A percentile compares a stretch with the other conserved stretches of the same genome.
Evolutionary conservation across 805 yeast species (phyloP).

Genomic region (Tetrapisispora taiwanensis): DNA sequence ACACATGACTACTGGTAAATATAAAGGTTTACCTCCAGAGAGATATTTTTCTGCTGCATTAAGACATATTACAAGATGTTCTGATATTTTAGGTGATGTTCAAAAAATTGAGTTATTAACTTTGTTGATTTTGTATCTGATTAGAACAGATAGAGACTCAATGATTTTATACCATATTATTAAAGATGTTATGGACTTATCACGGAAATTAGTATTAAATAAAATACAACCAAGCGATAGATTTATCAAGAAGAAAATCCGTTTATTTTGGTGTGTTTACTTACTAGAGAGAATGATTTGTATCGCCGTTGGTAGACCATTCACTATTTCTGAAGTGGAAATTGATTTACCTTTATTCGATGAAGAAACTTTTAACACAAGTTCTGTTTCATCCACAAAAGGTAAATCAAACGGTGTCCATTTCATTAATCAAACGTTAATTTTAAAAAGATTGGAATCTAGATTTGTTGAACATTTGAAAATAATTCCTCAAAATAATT

Average conservation of each 20-base stretch:
- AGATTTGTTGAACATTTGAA: constrained; percentile 43
- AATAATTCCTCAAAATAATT: constrained; percentile 6
- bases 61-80: constrained; percentile 42
- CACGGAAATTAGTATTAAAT: constrained; percentile 26
- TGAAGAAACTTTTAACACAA: constrained; percentile 29
- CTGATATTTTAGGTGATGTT: constrained; percentile 30
- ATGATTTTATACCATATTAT: constrained; percentile 43
- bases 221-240: constrained; percentile 19
- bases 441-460: constrained; percentile 49
- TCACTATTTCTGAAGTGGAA: constrained; percentile 40
- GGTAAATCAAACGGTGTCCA: constrained; percentile 26
- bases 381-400: constrained; percentile 5
- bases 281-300: constrained; percentile 52
- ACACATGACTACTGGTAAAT: constrained; percentile 47
- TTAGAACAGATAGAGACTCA: constrained; percentile 54
- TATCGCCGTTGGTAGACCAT: constrained; percentile 51
- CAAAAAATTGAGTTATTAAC: constrained; percentile 45
- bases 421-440: constrained; percentile 49
- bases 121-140: constrained; percentile 43
- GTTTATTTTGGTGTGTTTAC: constrained; percentile 58
- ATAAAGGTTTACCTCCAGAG: constrained; percentile 44
- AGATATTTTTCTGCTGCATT: constrained; percentile 51
- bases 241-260: constrained; percentile 33
- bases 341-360: constrained; percentile 45
- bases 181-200: constrained; percentile 41